phyloP scores from a whole-genome alignment of 352 stramenopile species.

The Phytophthora sp. region DNA sequence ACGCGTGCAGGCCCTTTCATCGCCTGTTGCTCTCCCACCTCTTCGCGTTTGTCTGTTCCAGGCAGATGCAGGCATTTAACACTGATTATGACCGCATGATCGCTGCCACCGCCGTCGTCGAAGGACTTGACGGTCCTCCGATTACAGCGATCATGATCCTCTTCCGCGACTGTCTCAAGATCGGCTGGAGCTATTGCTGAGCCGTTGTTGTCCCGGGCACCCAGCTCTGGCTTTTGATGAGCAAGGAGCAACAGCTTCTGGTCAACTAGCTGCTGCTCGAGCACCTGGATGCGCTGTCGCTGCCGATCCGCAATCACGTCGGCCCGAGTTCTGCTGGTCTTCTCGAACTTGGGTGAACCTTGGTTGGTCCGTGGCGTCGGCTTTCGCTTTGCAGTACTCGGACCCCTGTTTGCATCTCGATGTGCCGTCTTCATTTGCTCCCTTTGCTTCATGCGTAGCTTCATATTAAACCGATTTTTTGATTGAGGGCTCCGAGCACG shows the following conservation, averaged over 20 bases:
- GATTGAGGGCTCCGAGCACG: background rate
- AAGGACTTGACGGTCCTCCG: background rate
- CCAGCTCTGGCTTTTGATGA: constrained; percentile 14
- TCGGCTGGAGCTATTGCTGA: constrained; percentile 22
- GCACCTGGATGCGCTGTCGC: constrained; percentile 56
- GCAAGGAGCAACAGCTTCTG: constrained; percentile 51
- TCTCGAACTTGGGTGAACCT: background rate
- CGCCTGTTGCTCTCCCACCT: constrained; percentile 7
- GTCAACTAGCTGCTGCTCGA: constrained; percentile 74
- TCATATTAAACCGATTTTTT: constrained; percentile 3
- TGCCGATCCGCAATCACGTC: constrained; percentile 45
- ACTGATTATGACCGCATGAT: constrained; percentile 20
- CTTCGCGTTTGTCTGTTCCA: background rate
- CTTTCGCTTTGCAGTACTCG: constrained; percentile 4
- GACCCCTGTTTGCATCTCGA: background rate
- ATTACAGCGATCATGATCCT: constrained; percentile 2
- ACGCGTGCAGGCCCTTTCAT: constrained; percentile 4
- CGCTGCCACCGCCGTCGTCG: background rate
- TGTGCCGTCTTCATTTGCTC: constrained; percentile 5
- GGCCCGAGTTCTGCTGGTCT: constrained; percentile 8
- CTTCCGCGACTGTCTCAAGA: constrained; percentile 2
- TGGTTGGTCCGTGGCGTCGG: background rate
- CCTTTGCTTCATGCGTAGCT: constrained; percentile 5
- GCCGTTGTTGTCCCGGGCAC: background rate
- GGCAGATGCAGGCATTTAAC: constrained; percentile 29